Conservation (phyloP, 371 early-diverging fungal genomes). For the Apophysomyces trapeziformis region DNA sequence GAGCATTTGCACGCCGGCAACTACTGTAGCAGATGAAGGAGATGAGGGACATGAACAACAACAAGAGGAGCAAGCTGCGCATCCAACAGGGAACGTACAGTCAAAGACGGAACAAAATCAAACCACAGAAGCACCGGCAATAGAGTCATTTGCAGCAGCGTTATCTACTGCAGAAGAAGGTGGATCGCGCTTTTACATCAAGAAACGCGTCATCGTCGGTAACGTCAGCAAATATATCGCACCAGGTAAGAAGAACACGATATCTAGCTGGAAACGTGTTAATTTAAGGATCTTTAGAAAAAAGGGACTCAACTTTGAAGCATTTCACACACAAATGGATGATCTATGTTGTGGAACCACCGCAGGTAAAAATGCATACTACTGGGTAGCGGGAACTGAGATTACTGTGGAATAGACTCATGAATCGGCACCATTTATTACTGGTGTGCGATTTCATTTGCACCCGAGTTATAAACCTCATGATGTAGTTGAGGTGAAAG, state of each 20-base stretch:
- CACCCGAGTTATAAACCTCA: slow-evolving; percentile 91
- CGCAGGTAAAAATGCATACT: slow-evolving; percentile 31
- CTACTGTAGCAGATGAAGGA: not conserved
- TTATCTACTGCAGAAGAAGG: slow-evolving; percentile 31
- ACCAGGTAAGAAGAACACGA: slow-evolving; percentile 40
- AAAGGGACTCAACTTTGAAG: slow-evolving; percentile 63
- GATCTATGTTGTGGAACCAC: slow-evolving; percentile 77
- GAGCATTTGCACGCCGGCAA: not conserved
- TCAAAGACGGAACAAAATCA: slow-evolving; percentile 8
- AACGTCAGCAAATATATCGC: slow-evolving; percentile 82
- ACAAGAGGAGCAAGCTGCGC: not conserved
- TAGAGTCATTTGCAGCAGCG: slow-evolving; percentile 41
- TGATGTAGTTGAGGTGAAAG: slow-evolving; percentile 80
- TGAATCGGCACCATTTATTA: slow-evolving; percentile 70
- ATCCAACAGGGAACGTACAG: slow-evolving; percentile 3
- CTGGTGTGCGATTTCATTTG: slow-evolving; percentile 82
- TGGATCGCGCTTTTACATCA: slow-evolving; percentile 88
- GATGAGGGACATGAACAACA: slow-evolving; percentile 10
- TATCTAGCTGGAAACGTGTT: not conserved
- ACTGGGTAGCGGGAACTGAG: not conserved
- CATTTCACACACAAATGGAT: slow-evolving; percentile 89
- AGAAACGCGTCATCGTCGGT: slow-evolving; percentile 79
- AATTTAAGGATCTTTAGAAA: slow-evolving; percentile 32
- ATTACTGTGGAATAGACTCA: slow-evolving; percentile 25
- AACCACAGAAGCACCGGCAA: slow-evolving; percentile 8